These are phyloP conservation scores for Rhododendron henanense DNA, from an alignment of 148 eudicot genomes.

Conservation along the genomic window DNA sequence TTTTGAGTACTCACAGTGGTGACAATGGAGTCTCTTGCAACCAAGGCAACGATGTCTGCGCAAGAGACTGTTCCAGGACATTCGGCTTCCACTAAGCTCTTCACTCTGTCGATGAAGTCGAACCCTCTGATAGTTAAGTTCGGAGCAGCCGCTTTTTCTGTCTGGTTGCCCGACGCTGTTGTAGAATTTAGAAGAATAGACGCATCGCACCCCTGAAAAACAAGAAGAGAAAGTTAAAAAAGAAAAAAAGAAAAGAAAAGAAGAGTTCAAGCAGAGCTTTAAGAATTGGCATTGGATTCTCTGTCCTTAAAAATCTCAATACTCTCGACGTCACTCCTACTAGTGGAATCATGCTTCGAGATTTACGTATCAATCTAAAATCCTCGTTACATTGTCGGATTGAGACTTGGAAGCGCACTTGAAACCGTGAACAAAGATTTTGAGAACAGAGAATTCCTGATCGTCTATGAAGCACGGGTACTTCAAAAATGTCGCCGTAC, in stretches of 20 bases:
- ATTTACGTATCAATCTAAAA: too few relatives aligned
- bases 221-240: neutral
- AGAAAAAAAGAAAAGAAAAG: neutral
- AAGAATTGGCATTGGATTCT: neutral
- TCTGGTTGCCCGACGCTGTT: slow-evolving; percentile 28
- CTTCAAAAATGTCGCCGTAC: too few relatives aligned
- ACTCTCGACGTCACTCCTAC: neutral
- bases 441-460: neutral
- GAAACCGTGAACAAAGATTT: neutral
- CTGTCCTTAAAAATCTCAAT: neutral
- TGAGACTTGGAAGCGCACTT: too few relatives aligned
- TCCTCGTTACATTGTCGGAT: neutral
- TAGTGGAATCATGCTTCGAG: neutral
- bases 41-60: slow-evolving; percentile 39
- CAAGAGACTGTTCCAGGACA: slow-evolving; percentile 55
- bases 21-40: slow-evolving; percentile 40
- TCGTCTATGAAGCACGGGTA: neutral
- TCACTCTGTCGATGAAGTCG: slow-evolving; percentile 34
- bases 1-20: slow-evolving; percentile 25
- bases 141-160: slow-evolving; percentile 30
- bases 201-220: slow-evolving; percentile 44
- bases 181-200: slow-evolving; percentile 38
- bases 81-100: slow-evolving; percentile 35
- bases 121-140: slow-evolving; percentile 37
- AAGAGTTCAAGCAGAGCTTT: neutral